A percentile compares a stretch with the other conserved stretches of the same genome.
These are phyloP conservation scores for Wickerhamomyces kurtzmanii DNA, from an alignment of 805 yeast species.

Conservation along the genomic window DNA sequence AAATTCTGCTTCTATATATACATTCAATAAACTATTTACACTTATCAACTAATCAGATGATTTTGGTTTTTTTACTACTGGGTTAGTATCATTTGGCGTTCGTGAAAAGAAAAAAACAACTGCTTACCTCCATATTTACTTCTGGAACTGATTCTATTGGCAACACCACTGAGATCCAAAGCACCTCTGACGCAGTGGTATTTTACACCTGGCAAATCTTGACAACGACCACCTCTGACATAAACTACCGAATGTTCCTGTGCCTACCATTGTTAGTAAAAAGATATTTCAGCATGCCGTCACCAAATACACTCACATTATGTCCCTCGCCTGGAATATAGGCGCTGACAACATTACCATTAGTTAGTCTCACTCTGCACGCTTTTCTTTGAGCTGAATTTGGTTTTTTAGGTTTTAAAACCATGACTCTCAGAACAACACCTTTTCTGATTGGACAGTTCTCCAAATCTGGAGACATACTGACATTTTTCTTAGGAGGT, in stretches of 20 bases:
- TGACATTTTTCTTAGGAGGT: slow-evolving; percentile 34
- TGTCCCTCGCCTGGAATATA: slow-evolving; percentile 99
- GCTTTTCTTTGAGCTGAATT: slow-evolving; percentile 97
- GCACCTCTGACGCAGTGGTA: slow-evolving; percentile 92
- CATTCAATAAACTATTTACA: too few relatives aligned
- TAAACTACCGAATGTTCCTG: slow-evolving; percentile 96
- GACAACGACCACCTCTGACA: slow-evolving; percentile 97
- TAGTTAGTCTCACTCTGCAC: slow-evolving; percentile 86
- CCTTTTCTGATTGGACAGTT: slow-evolving; percentile 85
- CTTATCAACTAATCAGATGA: too few relatives aligned
- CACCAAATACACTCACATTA: too few relatives aligned
- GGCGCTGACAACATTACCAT: slow-evolving; percentile 83
- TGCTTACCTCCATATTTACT: slow-evolving; percentile 93
- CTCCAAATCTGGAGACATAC: slow-evolving; percentile 75
- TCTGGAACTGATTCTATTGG: slow-evolving; percentile 82
- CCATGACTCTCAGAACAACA: slow-evolving; percentile 89
- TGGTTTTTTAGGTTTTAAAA: slow-evolving; percentile 95
- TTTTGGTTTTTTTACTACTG: too few relatives aligned
- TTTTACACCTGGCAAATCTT: slow-evolving; percentile 97
- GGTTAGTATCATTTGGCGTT: too few relatives aligned
- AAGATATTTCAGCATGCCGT: slow-evolving; percentile 6
- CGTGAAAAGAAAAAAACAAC: too few relatives aligned
- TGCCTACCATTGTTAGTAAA: too few relatives aligned
- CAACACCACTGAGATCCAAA: slow-evolving; percentile 89
- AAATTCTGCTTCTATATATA: too few relatives aligned